Base-by-base conservation (phyloP, 2,329 filamentous ascomycete genomes). In the Diaporthe ilicicola region DNA sequence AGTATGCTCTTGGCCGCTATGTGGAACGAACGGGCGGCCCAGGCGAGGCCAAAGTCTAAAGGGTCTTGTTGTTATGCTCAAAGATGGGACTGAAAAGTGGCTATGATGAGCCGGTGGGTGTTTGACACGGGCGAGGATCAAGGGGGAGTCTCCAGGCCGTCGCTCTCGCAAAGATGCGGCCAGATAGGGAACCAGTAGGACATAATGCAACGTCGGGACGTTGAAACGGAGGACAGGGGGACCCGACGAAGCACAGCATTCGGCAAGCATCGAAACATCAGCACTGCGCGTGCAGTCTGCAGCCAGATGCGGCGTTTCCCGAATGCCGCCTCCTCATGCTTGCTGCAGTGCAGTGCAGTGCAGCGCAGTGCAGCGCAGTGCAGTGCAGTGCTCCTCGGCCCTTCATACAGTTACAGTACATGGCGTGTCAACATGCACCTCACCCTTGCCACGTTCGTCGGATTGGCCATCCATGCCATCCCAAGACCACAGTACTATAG, bases 401-500 rank as follows among this genome's bases (percentile, higher is more conserved):
- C 32, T 13, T 27, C 37, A 59, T 27, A 29, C 39, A 61, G 39
- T 61, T 17, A 46, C 39, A 61, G 56, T 37, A 61, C 56, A 46
- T 46, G n/a, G 17, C 17, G 56, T 61, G 56, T 61, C 56, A 61
- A 61, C 24, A 46, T 46, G 56, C 39, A 39, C 56, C 56, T 27
- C 39, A 48, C n/a, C 59, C 44, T 50, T 64, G 42, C 29, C 42
- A 64, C 59, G 44, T 64, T 50, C 59, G 59, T 64, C 59, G 59
- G 44, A 50, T 62, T 62, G 59, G 59, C 59, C 56, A 62, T 48
- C 59, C 59, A 62, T 62, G 59, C 59, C 59, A 62, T 64, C 59
- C 59, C 59, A 64, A 64, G 59, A 13, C 1, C 44, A 64, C 44
- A 64, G n/a, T 37, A n/a, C n/a, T n/a, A n/a, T n/a, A 62, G 59